A percentile compares a stretch with the other conserved stretches of the same genome.
phyloP scores from a whole-genome alignment of 768 basidiomycete genomes.

The Tricholoma hemisulphureum region DNA sequence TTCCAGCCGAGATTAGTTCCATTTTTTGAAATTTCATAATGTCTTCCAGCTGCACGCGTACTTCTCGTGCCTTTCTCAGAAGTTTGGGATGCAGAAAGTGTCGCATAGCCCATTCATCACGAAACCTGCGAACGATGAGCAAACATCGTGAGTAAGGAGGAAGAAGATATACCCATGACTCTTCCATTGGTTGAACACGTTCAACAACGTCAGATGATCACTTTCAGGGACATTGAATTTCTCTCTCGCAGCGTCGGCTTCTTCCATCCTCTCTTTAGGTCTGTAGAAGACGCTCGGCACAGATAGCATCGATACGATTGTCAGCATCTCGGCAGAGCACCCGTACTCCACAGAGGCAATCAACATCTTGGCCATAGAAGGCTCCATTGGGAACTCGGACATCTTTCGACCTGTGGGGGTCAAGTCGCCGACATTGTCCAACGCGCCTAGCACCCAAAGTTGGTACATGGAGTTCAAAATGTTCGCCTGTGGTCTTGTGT shows the following conservation, averaged over 20 bases:
- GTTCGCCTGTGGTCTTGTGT: conserved; percentile 59
- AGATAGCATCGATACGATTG: conserved; percentile 98
- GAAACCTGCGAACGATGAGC: conserved; percentile 53
- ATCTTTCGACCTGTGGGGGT: conserved; percentile 92
- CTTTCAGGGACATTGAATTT: conserved; percentile 99
- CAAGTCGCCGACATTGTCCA: conserved; percentile 97
- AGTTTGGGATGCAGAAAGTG: conserved; percentile 98
- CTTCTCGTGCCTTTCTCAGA: conserved; percentile 91
- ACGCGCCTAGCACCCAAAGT: conserved; percentile 96
- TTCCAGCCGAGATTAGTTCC: conserved; percentile 84
- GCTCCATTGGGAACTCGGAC: conserved; percentile 99
- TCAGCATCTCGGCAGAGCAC: conserved; percentile 94
- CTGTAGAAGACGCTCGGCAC: conserved; percentile 98
- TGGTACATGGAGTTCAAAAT: conserved; percentile 99
- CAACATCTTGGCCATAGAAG: conserved; percentile 98
- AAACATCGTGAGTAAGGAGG: background rate
- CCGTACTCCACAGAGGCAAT: conserved; percentile 92
- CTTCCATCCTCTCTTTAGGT: conserved; percentile 96
- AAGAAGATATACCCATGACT: conserved; percentile 71
- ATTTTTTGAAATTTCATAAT: conserved; percentile 99
- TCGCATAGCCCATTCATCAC: conserved; percentile 92
- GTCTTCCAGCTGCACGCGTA: conserved; percentile 92
- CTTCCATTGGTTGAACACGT: conserved; percentile 99
- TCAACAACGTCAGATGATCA: conserved; percentile 91
- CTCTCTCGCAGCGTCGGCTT: conserved; percentile 94